Conservation (phyloP, 2,329 filamentous ascomycete species). For the Cytospora schulzeri region DNA sequence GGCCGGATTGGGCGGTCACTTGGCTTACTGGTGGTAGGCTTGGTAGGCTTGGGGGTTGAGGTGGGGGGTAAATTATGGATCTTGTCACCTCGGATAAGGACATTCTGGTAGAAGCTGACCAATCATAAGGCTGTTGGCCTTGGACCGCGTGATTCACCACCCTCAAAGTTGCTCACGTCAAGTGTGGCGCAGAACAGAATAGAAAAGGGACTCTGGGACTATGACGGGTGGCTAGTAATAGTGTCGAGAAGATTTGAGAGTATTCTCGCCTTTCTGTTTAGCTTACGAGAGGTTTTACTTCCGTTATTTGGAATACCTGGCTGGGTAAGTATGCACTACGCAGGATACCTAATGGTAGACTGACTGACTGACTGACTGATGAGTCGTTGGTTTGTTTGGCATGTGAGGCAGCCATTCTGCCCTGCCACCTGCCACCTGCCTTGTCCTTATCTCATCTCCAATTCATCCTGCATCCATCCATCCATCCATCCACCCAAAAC, state of each 20-base stretch:
- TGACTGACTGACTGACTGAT: background rate
- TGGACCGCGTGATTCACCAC: background rate
- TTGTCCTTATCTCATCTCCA: background rate
- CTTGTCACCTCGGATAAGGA: background rate
- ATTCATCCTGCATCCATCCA: background rate
- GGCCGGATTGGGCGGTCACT: background rate
- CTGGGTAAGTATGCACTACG: no score
- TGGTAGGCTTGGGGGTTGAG: no score
- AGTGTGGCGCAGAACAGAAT: background rate
- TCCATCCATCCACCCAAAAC: background rate
- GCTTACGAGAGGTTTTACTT: no score
- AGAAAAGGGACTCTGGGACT: background rate
- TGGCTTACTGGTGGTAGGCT: no score
- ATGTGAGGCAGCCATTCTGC: background rate
- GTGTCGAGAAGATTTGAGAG: no score
- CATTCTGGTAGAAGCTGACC: background rate
- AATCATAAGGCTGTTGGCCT: background rate
- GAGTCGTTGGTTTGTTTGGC: background rate
- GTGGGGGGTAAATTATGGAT: background rate
- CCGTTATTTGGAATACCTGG: no score
- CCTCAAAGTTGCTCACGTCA: background rate
- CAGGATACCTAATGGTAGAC: no score
- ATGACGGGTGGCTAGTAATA: no score
- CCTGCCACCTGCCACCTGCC: background rate
- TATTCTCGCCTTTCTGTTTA: no score